Conservation (phyloP, 208 protist species). For the Leishmania major region DNA sequence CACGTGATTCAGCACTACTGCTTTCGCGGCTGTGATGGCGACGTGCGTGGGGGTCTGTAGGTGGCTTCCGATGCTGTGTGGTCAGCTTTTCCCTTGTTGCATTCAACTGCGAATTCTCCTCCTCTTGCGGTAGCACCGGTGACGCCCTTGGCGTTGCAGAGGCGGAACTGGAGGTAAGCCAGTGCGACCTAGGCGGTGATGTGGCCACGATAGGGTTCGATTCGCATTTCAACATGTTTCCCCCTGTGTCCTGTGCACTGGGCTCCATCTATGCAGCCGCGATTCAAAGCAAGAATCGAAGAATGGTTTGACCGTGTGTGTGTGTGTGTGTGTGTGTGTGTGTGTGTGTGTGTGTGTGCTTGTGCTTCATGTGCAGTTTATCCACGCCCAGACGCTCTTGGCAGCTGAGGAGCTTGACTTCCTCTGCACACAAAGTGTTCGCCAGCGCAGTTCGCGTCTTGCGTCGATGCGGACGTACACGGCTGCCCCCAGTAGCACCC, state of each 20-base stretch:
- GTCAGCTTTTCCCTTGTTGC: slow-evolving; percentile 6
- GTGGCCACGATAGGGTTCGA: too few species aligned
- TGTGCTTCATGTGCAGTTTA: not conserved
- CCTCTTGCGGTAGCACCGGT: not conserved
- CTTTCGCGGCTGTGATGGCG: slow-evolving; percentile 1
- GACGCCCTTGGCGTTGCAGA: not conserved
- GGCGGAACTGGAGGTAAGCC: not conserved
- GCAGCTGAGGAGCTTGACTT: not conserved
- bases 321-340: not conserved
- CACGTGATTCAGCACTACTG: slow-evolving; percentile 22
- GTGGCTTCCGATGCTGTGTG: not conserved
- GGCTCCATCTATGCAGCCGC: not conserved
- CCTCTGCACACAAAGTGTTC: not conserved
- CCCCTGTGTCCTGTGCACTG: not conserved
- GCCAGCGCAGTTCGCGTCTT: not conserved
- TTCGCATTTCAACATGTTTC: not conserved
- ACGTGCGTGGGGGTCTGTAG: not conserved
- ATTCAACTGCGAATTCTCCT: not conserved
- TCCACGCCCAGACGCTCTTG: not conserved
- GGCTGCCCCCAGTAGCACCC: too few species aligned
- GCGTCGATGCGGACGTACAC: not conserved
- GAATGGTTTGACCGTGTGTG: not conserved
- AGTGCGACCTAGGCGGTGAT: not conserved
- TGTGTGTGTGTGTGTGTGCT: not conserved
- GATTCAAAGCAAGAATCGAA: too few species aligned